These are phyloP conservation scores for Trichomonas gallinae DNA, from an alignment of 208 protist genomes.

Conservation along the genomic window DNA sequence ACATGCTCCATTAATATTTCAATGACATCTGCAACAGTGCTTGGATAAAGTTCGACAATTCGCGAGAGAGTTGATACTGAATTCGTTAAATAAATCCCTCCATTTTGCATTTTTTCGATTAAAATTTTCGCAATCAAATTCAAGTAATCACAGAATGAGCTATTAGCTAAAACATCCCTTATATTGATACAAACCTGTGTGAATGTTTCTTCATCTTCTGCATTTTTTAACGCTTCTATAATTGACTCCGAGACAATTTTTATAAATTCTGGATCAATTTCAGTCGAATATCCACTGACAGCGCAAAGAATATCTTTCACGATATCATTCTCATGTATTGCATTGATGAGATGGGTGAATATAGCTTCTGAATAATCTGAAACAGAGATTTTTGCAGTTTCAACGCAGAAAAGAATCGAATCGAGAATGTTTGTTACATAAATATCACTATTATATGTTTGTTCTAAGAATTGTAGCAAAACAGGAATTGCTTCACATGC, in stretches of 20 bases:
- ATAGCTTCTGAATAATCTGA: not conserved
- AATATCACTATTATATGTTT: not conserved
- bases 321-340: not conserved
- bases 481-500: not conserved
- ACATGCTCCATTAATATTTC: not conserved
- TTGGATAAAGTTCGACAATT: not conserved
- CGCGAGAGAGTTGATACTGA: not conserved
- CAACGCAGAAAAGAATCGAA: not conserved
- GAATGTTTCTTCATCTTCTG: not conserved
- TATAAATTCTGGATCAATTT: not conserved
- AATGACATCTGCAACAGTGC: not conserved
- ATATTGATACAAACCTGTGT: not conserved
- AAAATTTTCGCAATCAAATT: not conserved
- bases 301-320: not conserved
- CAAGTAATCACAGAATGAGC: not conserved
- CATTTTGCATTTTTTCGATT: not conserved
- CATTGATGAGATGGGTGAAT: not conserved
- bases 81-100: not conserved
- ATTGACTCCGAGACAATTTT: not conserved
- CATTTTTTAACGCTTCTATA: not conserved
- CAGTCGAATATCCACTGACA: not conserved
- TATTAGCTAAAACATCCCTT: not conserved
- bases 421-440: not conserved
- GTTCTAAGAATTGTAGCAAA: not conserved
- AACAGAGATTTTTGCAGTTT: not conserved